Evolutionary conservation across 179 eudicot species (phyloP), one percentile per base, ranked within the genome.

Genomic region (Silene noctiflora): DNA sequence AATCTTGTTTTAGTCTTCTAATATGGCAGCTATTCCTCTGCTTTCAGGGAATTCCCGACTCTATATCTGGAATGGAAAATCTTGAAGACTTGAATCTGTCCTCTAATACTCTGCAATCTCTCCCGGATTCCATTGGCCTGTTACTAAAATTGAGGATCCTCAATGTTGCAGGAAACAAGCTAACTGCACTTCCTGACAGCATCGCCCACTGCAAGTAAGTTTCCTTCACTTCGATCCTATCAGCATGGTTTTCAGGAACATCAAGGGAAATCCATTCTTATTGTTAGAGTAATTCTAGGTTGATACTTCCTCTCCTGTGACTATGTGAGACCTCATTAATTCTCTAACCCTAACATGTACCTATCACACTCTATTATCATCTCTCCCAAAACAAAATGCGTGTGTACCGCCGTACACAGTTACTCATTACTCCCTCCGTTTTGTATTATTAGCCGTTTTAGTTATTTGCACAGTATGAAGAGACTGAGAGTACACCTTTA

Each of bases 151-250:
- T 95, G 84, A 91, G 86, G 84, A 78, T 87, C 46, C 85, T 95
- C 48, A 85, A 93, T 86, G 97, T 89, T 53, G 89, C 97, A 60
- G 87, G 93, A 76, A 95, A 95, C 89, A 89, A 93, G 85, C 91
- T 95, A 48, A 67, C 76, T 69, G 77, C 88, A 69, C 89, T 95
- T 42, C 99, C 99, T 25, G 97, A 93, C 77, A 88, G 93, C 84
- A 88, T 95, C 78, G 85, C 87, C 79, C 80, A 79, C 25, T 95
- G 99, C 99, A 89, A 90, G 97, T 95, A 87, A 77, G 73, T 39
- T 27, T 42, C 67, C 71, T 31, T 1, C 12, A 44, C 67, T 74
- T 16, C 25, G 13, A 33, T 55, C 25, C n/a, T 33, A 6, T 19
- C 14, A 27, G 11, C 51, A 2, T 6, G 9, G 51, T 16, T 60